A percentile compares a stretch with the other conserved stretches of the same genome.
These are phyloP conservation scores for Solanum chilense DNA, from an alignment of 257 asterid genomes.

Conservation along the genomic window DNA sequence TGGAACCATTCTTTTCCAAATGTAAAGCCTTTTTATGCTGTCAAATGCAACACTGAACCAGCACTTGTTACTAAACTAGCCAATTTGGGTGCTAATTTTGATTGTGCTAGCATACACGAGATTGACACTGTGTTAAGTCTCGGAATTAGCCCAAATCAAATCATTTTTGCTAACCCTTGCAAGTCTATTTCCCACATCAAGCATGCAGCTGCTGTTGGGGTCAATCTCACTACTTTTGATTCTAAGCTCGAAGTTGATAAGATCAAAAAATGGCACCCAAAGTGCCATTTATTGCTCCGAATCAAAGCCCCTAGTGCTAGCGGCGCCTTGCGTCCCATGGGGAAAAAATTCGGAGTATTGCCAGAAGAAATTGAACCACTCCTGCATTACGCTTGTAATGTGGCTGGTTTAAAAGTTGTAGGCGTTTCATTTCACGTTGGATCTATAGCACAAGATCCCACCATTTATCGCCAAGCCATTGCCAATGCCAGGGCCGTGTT, in stretches of 20 bases:
- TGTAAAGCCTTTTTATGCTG: constrained; percentile 1
- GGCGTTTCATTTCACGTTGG: constrained; percentile 7
- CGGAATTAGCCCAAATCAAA: neutral
- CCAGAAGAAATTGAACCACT: too few relatives aligned
- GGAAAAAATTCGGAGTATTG: too few relatives aligned
- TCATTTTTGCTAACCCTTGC: too few relatives aligned
- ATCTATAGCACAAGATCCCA: neutral
- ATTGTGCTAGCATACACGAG: constrained; percentile 3
- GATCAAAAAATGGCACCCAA: too few relatives aligned
- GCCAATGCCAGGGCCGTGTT: neutral
- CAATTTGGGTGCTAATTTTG: neutral
- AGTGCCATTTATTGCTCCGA: too few relatives aligned
- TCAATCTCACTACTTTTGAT: too few relatives aligned
- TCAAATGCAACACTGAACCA: neutral
- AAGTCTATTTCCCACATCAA: too few relatives aligned
- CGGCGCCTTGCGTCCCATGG: too few relatives aligned
- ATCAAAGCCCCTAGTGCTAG: too few relatives aligned
- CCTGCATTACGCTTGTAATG: neutral
- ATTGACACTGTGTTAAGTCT: neutral
- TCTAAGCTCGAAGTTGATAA: too few relatives aligned
- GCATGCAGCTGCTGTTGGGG: too few relatives aligned
- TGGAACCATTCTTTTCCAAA: neutral
- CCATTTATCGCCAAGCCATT: neutral
- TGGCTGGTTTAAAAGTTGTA: neutral
- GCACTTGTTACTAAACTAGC: neutral